Percentiles rank a stretch among this genome's conserved stretches.
Conservation (phyloP, 768 basidiomycete species). For the Imleria badia region DNA sequence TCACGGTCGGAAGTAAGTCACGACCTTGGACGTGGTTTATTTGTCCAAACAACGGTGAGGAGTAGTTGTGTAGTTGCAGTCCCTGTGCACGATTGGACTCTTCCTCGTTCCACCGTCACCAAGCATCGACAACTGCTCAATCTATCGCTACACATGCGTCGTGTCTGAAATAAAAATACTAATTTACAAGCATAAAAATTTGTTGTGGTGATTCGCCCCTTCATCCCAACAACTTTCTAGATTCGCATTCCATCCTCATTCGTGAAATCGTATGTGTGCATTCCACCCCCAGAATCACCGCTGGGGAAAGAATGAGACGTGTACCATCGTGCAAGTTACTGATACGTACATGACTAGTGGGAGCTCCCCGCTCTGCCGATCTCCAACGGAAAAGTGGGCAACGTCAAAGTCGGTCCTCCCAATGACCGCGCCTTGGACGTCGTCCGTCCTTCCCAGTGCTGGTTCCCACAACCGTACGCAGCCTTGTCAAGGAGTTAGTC, state of each 20-base stretch:
- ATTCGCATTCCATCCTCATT: conserved; percentile 23
- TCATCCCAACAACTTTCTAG: background rate
- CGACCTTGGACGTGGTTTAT: conserved; percentile 22
- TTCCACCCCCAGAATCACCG: conserved; percentile 49
- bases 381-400: conserved; percentile 58
- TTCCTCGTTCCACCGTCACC: too few relatives aligned
- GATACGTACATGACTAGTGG: conserved; percentile 60
- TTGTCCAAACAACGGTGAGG: conserved; percentile 30
- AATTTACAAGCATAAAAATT: conserved; percentile 11
- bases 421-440: conserved; percentile 47
- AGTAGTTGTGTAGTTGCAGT: too few relatives aligned
- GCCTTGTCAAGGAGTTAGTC: conserved; percentile 39
- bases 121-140: too few relatives aligned
- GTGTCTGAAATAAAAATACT: conserved; percentile 1
- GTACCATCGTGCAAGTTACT: background rate
- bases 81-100: too few relatives aligned
- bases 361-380: conserved; percentile 49
- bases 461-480: conserved; percentile 72
- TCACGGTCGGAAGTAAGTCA: conserved; percentile 11
- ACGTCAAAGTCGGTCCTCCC: conserved; percentile 58
- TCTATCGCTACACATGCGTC: background rate
- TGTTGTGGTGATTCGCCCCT: background rate
- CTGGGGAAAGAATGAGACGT: conserved; percentile 34
- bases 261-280: conserved; percentile 43
- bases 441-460: conserved; percentile 35